Evolutionary conservation across 164 flowering plant genomes (phyloP).

Genomic region (Cinnamomum chago): DNA sequence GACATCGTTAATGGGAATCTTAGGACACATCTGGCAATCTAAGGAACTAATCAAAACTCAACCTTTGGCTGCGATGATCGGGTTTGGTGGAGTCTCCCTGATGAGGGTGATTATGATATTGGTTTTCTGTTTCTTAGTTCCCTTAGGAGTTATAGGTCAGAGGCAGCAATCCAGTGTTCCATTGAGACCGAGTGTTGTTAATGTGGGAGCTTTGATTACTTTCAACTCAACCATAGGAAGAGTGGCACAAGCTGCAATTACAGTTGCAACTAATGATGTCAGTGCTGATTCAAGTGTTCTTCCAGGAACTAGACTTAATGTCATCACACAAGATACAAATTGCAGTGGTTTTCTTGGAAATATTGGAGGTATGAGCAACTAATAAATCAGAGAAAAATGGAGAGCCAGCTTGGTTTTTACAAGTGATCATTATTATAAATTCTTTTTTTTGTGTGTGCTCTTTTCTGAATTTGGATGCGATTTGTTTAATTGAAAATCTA

Average conservation of each 20-base stretch:
- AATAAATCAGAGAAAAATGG: not conserved
- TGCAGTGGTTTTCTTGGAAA: slow-evolving; percentile 82
- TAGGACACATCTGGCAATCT: not conserved
- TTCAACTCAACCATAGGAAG: slow-evolving; percentile 60
- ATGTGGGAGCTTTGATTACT: slow-evolving; percentile 64
- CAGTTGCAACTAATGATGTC: slow-evolving; percentile 68
- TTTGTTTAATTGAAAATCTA: not conserved
- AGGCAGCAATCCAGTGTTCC: not conserved
- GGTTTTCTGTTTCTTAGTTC: not conserved
- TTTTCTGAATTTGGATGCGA: not conserved
- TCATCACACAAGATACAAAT: slow-evolving; percentile 46
- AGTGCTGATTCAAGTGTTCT: slow-evolving; percentile 61
- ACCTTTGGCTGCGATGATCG: not conserved
- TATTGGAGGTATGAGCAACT: slow-evolving; percentile 48
- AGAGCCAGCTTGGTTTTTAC: not conserved
- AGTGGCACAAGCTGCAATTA: slow-evolving; percentile 54
- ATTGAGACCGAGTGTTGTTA: slow-evolving; percentile 41
- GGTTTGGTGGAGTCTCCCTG: not conserved
- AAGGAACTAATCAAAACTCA: not conserved
- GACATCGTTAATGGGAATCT: not conserved
- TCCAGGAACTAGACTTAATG: slow-evolving; percentile 37
- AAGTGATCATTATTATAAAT: not conserved
- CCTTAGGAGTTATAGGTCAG: not conserved
- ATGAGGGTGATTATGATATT: not conserved
- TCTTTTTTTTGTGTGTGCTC: not conserved